Percentiles rank a stretch among this genome's conserved stretches.
These are phyloP conservation scores for Cytospora schulzeri DNA, from an alignment of 2,329 filamentous ascomycete species.

Conservation along the genomic window DNA sequence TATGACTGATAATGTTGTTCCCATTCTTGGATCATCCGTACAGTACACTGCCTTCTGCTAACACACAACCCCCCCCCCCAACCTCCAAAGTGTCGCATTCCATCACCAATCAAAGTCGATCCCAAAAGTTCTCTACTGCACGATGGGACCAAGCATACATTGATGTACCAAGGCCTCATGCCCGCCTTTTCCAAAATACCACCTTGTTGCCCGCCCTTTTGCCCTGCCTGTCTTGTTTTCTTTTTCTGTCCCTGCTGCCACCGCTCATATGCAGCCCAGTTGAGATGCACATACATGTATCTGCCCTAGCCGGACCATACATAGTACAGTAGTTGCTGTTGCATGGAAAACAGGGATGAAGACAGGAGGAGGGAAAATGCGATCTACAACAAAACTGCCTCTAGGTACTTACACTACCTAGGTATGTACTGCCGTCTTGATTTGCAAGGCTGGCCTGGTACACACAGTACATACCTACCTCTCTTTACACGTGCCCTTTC, in stretches of 20 bases:
- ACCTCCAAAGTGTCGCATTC: background rate
- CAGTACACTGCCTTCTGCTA: too few relatives aligned
- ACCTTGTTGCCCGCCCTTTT: background rate
- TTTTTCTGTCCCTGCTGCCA: background rate
- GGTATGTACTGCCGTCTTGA: background rate
- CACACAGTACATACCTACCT: background rate
- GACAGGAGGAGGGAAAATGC: background rate
- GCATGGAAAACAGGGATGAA: background rate
- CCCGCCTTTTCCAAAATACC: background rate
- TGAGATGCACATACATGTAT: background rate
- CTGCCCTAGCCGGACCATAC: background rate
- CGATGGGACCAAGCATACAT: background rate
- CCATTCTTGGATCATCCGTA: too few relatives aligned
- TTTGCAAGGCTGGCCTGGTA: background rate
- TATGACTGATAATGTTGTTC: too few relatives aligned
- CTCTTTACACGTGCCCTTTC: background rate
- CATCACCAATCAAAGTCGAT: constrained; percentile 4
- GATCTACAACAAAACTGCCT: background rate
- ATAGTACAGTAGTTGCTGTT: too few relatives aligned
- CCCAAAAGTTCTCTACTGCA: constrained; percentile 8
- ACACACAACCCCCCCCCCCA: too few relatives aligned
- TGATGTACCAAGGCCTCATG: background rate
- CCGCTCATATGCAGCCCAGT: constrained; percentile 2
- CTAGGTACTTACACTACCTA: background rate
- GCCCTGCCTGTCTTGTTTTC: background rate